phyloP scores from a whole-genome alignment of 139 green algal genomes.

The Tetradesmus lagerheimii region DNA sequence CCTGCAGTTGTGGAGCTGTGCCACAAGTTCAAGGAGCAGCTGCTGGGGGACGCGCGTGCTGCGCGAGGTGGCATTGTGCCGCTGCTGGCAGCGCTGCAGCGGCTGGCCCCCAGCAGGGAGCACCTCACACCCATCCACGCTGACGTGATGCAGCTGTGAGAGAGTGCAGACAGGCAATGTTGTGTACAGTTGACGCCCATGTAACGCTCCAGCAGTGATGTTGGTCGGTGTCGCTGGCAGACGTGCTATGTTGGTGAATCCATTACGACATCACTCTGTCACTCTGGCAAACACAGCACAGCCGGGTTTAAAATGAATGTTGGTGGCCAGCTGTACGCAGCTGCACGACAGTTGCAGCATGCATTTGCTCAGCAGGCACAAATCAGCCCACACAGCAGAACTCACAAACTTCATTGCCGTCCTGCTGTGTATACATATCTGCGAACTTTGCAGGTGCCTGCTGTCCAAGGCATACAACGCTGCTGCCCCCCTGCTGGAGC shows the following conservation, averaged over 20 bases:
- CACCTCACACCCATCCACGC: constrained; percentile 89
- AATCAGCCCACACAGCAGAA: neutral
- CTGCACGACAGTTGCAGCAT: neutral
- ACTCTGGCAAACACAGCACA: too few relatives aligned
- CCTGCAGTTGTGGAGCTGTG: constrained; percentile 72
- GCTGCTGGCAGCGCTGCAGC: constrained; percentile 69
- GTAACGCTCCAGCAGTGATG: too few relatives aligned
- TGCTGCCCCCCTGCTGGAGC: constrained; percentile 66
- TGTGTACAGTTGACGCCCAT: neutral
- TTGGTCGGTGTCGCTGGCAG: too few relatives aligned
- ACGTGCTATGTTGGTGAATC: too few relatives aligned
- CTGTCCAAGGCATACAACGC: constrained; percentile 81
- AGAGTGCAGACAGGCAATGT: neutral
- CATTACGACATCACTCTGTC: too few relatives aligned
- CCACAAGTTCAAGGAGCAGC: constrained; percentile 66
- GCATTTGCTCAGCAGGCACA: neutral
- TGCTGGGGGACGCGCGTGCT: constrained; percentile 49
- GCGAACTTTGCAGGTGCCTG: constrained; percentile 54
- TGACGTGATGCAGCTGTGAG: constrained; percentile 83
- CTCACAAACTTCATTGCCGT: neutral
- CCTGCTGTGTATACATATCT: neutral
- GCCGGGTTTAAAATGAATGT: too few relatives aligned
- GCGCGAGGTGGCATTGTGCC: constrained; percentile 68
- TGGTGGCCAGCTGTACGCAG: neutral
- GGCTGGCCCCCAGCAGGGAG: constrained; percentile 67